These are phyloP conservation scores for Nissolia schottii DNA, from an alignment of 306 rosid genomes.

Conservation along the genomic window DNA sequence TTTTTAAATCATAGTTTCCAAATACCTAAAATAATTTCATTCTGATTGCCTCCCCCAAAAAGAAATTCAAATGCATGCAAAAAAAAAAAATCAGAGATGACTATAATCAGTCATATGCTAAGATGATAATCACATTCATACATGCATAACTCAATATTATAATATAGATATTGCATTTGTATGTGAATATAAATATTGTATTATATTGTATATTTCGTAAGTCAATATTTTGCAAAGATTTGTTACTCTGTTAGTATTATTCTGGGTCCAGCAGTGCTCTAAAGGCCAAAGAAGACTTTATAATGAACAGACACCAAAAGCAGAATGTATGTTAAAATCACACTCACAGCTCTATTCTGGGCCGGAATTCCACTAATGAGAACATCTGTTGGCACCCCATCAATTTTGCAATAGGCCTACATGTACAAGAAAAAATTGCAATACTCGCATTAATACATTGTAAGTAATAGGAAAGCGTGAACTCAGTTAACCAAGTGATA, in stretches of 20 bases:
- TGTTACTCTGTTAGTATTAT: neutral
- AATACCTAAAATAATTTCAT: neutral
- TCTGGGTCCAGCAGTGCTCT: too few relatives aligned
- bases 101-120: neutral
- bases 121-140: neutral
- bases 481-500: neutral
- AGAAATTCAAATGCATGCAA: neutral
- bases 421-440: neutral
- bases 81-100: neutral
- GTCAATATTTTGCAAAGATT: neutral
- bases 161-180: too few relatives aligned
- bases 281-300: neutral
- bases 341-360: conserved; percentile 97
- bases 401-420: conserved; percentile 89
- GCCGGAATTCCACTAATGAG: conserved; percentile 58
- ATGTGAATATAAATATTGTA: neutral
- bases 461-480: neutral
- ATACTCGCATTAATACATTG: conserved; percentile 7
- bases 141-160: too few relatives aligned
- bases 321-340: neutral
- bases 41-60: neutral
- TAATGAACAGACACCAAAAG: neutral
- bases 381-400: conserved; percentile 71
- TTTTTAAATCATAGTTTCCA: too few relatives aligned
- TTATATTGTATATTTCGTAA: too few relatives aligned